phyloP scores from a whole-genome alignment of 495 filamentous ascomycete species.

The Neurospora intermedia region DNA sequence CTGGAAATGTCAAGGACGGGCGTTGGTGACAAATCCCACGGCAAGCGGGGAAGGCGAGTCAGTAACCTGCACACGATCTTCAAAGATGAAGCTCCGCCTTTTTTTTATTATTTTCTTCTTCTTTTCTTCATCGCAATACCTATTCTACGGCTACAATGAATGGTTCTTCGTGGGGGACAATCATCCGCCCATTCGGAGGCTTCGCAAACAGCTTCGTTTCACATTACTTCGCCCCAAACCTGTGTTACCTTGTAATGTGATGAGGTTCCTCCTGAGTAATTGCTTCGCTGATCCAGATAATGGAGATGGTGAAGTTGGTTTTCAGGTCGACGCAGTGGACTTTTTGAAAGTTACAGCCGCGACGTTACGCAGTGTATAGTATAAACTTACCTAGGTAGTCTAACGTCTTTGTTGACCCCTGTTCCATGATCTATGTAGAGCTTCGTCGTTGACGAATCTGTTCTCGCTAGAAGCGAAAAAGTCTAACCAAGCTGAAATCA shows the following conservation, averaged over 20 bases:
- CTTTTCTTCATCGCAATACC: background rate
- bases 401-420: background rate
- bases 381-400: background rate
- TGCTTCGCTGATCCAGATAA: background rate
- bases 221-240: background rate
- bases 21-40: background rate
- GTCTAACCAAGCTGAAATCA: background rate
- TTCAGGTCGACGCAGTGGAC: background rate
- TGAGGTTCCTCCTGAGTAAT: background rate
- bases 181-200: background rate
- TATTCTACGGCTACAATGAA: background rate
- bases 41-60: background rate
- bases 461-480: background rate
- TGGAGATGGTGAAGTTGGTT: background rate
- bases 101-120: no score
- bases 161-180: background rate
- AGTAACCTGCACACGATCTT: background rate
- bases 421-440: background rate
- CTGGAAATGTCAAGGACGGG: background rate
- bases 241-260: background rate
- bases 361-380: background rate
- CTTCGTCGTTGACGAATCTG: background rate
- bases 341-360: background rate
- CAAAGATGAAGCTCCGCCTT: background rate
- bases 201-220: background rate